phyloP scores from a whole-genome alignment of 805 yeast species.

The Henningerozyma blattae region DNA sequence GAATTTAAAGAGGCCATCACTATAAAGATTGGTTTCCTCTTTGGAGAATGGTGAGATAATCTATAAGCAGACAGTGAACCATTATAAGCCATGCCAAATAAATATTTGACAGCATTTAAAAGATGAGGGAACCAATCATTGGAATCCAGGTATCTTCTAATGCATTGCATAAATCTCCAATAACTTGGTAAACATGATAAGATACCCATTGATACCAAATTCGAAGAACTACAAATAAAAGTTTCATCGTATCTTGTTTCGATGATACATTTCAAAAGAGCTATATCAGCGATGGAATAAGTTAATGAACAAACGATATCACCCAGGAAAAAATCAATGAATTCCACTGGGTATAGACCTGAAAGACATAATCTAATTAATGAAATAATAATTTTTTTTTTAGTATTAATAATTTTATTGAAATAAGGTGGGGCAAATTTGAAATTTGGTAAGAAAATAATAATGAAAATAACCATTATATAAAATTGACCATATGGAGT shows the following conservation, averaged over 20 bases:
- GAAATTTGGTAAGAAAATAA: slow-evolving; percentile 11
- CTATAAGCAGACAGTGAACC: slow-evolving; percentile 69
- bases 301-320: slow-evolving; percentile 84
- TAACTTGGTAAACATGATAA: slow-evolving; percentile 74
- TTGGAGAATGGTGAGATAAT: slow-evolving; percentile 17
- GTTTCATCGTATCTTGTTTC: slow-evolving; percentile 36
- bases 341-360: slow-evolving; percentile 91
- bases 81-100: slow-evolving; percentile 54
- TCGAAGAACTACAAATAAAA: slow-evolving; percentile 59
- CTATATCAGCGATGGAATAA: slow-evolving; percentile 74
- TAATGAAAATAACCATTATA: slow-evolving; percentile 11
- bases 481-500: slow-evolving; percentile 59
- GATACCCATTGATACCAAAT: slow-evolving; percentile 72
- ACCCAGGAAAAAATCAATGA: slow-evolving; percentile 86
- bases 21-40: slow-evolving; percentile 49
- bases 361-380: slow-evolving; percentile 62
- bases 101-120: slow-evolving; percentile 75
- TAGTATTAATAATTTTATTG: slow-evolving; percentile 35
- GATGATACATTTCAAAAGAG: slow-evolving; percentile 78
- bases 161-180: slow-evolving; percentile 85
- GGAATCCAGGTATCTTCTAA: slow-evolving; percentile 83
- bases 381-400: slow-evolving; percentile 69
- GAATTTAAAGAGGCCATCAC: slow-evolving; percentile 68
- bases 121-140: slow-evolving; percentile 95
- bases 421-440: slow-evolving; percentile 19